These are phyloP conservation scores for Fusarium sp. DNA, from an alignment of 2,329 filamentous ascomycete species.

Conservation along the genomic window DNA sequence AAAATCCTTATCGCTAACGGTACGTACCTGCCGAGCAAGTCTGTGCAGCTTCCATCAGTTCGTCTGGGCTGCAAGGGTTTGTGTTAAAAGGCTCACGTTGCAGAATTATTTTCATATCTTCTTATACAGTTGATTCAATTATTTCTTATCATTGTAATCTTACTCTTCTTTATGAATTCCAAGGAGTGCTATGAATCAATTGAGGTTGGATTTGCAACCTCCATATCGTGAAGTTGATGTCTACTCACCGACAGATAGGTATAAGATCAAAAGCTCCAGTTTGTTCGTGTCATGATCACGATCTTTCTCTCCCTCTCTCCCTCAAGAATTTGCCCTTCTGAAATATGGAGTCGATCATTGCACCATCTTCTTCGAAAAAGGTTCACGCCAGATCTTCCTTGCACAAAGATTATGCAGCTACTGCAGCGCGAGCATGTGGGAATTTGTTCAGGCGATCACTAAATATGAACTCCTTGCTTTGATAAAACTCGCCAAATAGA, in stretches of 20 bases:
- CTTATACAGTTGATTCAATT: background rate
- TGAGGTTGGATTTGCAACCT: background rate
- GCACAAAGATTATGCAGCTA: slow-evolving; percentile 34
- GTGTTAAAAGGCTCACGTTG: background rate
- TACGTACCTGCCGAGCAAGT: slow-evolving; percentile 39
- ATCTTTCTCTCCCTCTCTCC: background rate
- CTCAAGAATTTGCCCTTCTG: slow-evolving; percentile 1
- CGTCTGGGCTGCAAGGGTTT: background rate
- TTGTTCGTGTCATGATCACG: background rate
- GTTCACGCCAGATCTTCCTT: slow-evolving; percentile 26
- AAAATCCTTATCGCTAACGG: slow-evolving; percentile 39
- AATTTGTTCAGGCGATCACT: slow-evolving; percentile 26
- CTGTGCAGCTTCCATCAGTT: background rate
- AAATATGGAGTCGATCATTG: slow-evolving; percentile 8
- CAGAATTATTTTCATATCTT: background rate
- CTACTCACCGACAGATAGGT: background rate
- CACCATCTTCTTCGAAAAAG: slow-evolving; percentile 7
- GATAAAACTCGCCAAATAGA: slow-evolving; percentile 22
- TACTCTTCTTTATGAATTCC: background rate
- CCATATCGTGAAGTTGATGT: background rate
- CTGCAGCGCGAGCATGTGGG: background rate
- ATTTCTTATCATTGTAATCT: background rate
- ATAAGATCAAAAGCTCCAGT: slow-evolving; percentile 14
- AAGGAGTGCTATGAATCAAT: no score
- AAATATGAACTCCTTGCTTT: slow-evolving; percentile 37